These are phyloP conservation scores for Hemisphaericaspora xylofermentans DNA, from an alignment of 1,139 yeast genomes.

Conservation along the genomic window DNA sequence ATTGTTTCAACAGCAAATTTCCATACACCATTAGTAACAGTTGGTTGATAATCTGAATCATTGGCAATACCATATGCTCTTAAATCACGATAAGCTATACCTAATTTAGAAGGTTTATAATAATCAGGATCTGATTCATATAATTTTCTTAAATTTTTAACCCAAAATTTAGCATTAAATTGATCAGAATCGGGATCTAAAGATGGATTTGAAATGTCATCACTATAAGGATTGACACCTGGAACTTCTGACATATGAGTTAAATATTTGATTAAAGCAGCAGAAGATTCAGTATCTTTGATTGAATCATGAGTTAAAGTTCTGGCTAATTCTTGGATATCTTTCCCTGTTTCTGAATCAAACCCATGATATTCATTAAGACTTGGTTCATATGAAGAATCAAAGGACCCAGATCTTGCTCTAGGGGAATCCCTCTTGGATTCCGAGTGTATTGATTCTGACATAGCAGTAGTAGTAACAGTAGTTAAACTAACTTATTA, in stretches of 20 bases:
- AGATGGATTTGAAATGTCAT: slow-evolving; percentile 11
- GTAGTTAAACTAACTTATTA: too few relatives aligned
- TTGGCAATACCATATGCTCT: slow-evolving; percentile 75
- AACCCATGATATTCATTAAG: slow-evolving; percentile 31
- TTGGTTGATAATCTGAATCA: slow-evolving; percentile 78
- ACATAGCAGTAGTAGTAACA: slow-evolving; percentile 3
- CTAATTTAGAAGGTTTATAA: slow-evolving; percentile 62
- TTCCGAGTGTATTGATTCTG: slow-evolving; percentile 7
- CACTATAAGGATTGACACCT: slow-evolving; percentile 39
- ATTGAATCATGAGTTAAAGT: slow-evolving; percentile 6
- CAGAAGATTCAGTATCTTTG: slow-evolving; percentile 3
- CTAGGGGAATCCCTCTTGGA: slow-evolving; percentile 7
- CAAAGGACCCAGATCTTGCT: slow-evolving; percentile 4
- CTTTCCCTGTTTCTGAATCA: slow-evolving; percentile 26
- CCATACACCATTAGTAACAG: slow-evolving; percentile 53
- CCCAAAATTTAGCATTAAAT: slow-evolving; percentile 51
- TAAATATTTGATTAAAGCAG: slow-evolving; percentile 4
- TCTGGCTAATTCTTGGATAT: slow-evolving; percentile 30
- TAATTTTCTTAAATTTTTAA: slow-evolving; percentile 62
- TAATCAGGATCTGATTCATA: slow-evolving; percentile 59
- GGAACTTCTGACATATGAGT: slow-evolving; percentile 54
- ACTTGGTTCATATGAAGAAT: slow-evolving; percentile 20
- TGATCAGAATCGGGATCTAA: slow-evolving; percentile 12
- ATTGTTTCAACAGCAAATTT: slow-evolving; percentile 20
- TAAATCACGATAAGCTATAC: slow-evolving; percentile 66